Evolutionary conservation across 768 basidiomycete species (phyloP).

Genomic region (Tubosaeta brunneosetosa): DNA sequence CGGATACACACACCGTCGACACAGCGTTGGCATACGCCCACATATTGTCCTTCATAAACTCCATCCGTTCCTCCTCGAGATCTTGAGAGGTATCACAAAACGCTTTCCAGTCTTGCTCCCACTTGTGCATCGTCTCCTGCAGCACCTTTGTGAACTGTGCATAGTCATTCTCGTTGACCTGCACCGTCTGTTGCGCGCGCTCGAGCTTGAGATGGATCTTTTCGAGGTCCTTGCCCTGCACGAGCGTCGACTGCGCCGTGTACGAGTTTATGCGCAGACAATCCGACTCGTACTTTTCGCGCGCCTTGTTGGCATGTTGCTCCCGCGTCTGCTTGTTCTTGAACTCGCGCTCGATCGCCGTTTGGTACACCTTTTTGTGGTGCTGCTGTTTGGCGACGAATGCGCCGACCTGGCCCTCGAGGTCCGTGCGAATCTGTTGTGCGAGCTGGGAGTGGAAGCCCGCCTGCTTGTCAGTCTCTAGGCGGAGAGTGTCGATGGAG

Average conservation of each 20-base stretch:
- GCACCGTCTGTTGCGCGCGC: constrained; percentile 83
- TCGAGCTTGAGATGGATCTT: constrained; percentile 85
- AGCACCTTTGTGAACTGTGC: constrained; percentile 78
- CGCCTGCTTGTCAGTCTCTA: constrained; percentile 83
- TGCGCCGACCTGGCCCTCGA: constrained; percentile 60
- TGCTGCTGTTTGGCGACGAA: constrained; percentile 64
- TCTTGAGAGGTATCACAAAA: constrained; percentile 97
- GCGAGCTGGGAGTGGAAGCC: constrained; percentile 69
- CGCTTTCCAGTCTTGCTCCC: constrained; percentile 91
- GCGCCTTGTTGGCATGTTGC: constrained; percentile 78
- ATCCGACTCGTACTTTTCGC: constrained; percentile 91
- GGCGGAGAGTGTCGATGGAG: constrained; percentile 71
- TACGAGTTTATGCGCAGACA: constrained; percentile 92
- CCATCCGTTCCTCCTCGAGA: constrained; percentile 90
- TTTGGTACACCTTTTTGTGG: constrained; percentile 70
- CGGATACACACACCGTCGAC: constrained; percentile 91
- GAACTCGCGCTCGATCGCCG: constrained; percentile 82
- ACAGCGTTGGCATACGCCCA: constrained; percentile 96
- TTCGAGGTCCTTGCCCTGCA: constrained; percentile 92
- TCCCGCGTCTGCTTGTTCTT: constrained; percentile 88
- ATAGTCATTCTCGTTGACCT: constrained; percentile 88
- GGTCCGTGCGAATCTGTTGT: constrained; percentile 65
- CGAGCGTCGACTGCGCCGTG: constrained; percentile 84
- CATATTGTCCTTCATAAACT: constrained; percentile 91
- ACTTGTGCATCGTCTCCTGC: constrained; percentile 73